Evolutionary conservation across 495 filamentous ascomycete species (phyloP), one percentile per base, ranked within the genome.

Genomic region (Opeltia flavorubescens): DNA sequence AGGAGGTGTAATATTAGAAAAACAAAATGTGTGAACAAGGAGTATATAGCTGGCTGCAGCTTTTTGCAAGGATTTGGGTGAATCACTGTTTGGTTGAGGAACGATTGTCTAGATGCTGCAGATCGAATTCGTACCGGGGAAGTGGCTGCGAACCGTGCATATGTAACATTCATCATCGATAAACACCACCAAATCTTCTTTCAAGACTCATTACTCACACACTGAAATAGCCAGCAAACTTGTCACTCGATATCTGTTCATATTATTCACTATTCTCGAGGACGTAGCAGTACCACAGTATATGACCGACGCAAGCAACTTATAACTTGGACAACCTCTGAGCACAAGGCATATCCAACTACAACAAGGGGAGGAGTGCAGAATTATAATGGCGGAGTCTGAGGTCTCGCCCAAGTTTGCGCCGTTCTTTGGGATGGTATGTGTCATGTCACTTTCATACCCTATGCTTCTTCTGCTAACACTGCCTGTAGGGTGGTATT

Each of bases 351-450:
- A n/a, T n/a, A 17, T 18, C 36, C 20, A 24, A 17, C 9, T 5
- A 15, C 30, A 40, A 15, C 7, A 23, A 18, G n/a, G n/a, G n/a
- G n/a, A n/a, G 15, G 21, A 36, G 33, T 26, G 21, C 29, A 18
- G 41, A 50, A 38, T 50, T 61, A 76, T 45, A 49, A 87, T 84
- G 80, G 69, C 74, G 45, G 80, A 81, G 44, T 77, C 75, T 47
- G 80, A 82, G 46, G 61, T 82, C 26, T 70, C 82, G 39, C 91
- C 93, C 47, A 84, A 85, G 64, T 95, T 95, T 59, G 91, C 91
- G 58, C 88, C 89, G 39, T 99, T 99, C 74, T 78, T 96, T 59
- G 93, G 93, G 68, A 86, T 96, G 79, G 93, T 95, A 76, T 68
- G 80, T 61, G 11, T 59, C 18, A 12, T 25, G 20, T 41, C 12